phyloP scores from a whole-genome alignment of 2,329 filamentous ascomycete species.

The Dactylellina cionopaga region DNA sequence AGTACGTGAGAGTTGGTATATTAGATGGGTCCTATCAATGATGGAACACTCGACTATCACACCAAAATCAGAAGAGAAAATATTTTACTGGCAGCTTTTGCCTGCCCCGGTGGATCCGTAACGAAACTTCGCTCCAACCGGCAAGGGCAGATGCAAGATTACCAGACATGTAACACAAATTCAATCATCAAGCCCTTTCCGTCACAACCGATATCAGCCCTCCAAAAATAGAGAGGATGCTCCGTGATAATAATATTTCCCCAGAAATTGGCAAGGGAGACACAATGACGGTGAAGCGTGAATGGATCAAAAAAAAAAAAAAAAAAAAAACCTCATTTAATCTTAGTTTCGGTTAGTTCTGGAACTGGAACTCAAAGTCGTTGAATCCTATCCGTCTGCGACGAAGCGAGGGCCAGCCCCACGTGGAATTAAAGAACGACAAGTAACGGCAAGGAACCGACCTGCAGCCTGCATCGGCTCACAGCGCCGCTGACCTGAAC shows the following conservation, averaged over 20 bases:
- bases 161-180: slow-evolving; percentile 25
- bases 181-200: slow-evolving; percentile 33
- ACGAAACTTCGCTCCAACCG: not conserved
- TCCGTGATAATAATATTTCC: slow-evolving; percentile 15
- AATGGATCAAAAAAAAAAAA: slow-evolving; percentile 11
- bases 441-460: slow-evolving; percentile 24
- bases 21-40: slow-evolving; percentile 2
- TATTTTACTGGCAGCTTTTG: too few species aligned
- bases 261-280: slow-evolving; percentile 13
- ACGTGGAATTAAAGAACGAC: slow-evolving; percentile 34
- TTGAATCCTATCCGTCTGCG: too few species aligned
- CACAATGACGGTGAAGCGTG: slow-evolving; percentile 6
- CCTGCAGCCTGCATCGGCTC: slow-evolving; percentile 26
- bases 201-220: slow-evolving; percentile 24
- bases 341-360: too few species aligned
- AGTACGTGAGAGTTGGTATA: slow-evolving; percentile 16
- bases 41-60: slow-evolving; percentile 39
- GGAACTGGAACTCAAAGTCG: too few species aligned
- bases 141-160: slow-evolving; percentile 26
- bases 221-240: slow-evolving; percentile 20
- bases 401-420: slow-evolving; percentile 37
- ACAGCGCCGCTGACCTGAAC: not conserved
- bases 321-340: too few species aligned
- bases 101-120: too few species aligned
- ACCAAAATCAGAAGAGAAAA: slow-evolving; percentile 37